These are phyloP conservation scores for Globisporangium yorkense DNA, from an alignment of 352 stramenopile species.

Conservation along the genomic window DNA sequence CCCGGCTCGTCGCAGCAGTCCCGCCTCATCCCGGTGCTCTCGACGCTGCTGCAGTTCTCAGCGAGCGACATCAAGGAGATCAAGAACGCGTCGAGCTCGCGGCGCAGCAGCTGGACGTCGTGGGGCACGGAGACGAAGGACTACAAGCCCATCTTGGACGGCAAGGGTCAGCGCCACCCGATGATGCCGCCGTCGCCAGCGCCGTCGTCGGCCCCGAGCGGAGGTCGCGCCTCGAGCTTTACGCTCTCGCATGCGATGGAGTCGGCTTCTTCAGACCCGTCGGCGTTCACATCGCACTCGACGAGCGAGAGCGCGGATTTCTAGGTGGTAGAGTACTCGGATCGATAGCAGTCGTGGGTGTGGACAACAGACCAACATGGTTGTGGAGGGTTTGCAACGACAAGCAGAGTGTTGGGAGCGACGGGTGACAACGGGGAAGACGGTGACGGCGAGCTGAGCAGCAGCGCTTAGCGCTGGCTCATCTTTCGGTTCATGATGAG, in stretches of 20 bases:
- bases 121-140: slow-evolving; percentile 52
- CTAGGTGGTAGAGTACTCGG: slow-evolving; percentile 20
- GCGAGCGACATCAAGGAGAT: slow-evolving; percentile 71
- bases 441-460: background rate
- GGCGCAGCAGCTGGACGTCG: slow-evolving; percentile 66
- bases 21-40: slow-evolving; percentile 74
- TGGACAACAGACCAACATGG: slow-evolving; percentile 1
- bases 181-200: slow-evolving; percentile 14
- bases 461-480: slow-evolving; percentile 27
- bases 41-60: slow-evolving; percentile 83
- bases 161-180: slow-evolving; percentile 23
- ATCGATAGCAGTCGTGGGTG: background rate
- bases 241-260: slow-evolving; percentile 36
- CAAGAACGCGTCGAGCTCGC: slow-evolving; percentile 39
- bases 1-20: slow-evolving; percentile 74
- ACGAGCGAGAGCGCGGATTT: slow-evolving; percentile 61
- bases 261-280: slow-evolving; percentile 23
- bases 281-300: slow-evolving; percentile 20
- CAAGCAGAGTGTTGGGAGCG: background rate
- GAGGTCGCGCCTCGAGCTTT: slow-evolving; percentile 39
- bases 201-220: slow-evolving; percentile 4
- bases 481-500: slow-evolving; percentile 83
- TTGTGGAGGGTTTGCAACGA: background rate
- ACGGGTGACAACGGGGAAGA: background rate
- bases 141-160: slow-evolving; percentile 61